These are phyloP conservation scores for Pleurozium schreberi DNA, from an alignment of 225 moss, liverwort and hornwort genomes.

Conservation along the genomic window DNA sequence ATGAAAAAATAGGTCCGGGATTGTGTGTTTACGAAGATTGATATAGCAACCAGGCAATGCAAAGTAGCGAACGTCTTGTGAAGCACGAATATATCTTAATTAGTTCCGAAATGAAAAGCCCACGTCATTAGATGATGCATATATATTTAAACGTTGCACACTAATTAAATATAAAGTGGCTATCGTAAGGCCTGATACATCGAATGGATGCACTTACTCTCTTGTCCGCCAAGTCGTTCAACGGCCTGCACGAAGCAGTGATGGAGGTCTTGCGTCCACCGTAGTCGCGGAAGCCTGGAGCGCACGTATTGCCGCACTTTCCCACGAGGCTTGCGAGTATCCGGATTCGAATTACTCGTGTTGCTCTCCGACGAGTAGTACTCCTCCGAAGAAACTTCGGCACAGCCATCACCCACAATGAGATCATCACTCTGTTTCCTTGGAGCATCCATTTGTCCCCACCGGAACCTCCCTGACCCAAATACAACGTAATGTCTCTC, in stretches of 20 bases:
- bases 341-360: slow-evolving; percentile 5
- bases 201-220: slow-evolving; percentile 27
- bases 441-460: background rate
- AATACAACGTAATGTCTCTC: too few relatives aligned
- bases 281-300: slow-evolving; percentile 46
- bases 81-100: background rate
- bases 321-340: background rate
- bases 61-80: background rate
- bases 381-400: slow-evolving; percentile 12
- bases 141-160: background rate
- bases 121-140: background rate
- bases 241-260: slow-evolving; percentile 57
- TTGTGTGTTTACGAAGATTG: background rate
- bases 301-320: slow-evolving; percentile 64
- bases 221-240: slow-evolving; percentile 65
- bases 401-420: background rate
- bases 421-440: slow-evolving; percentile 4
- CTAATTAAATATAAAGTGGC: background rate
- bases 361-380: slow-evolving; percentile 37
- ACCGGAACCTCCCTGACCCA: background rate
- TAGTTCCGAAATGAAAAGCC: background rate
- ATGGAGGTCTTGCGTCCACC: slow-evolving; percentile 66
- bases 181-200: background rate
- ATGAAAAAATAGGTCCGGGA: background rate
- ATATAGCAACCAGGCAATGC: background rate